Conservation (phyloP, 495 filamentous ascomycete species). For the Talaromyces thailandensis region DNA sequence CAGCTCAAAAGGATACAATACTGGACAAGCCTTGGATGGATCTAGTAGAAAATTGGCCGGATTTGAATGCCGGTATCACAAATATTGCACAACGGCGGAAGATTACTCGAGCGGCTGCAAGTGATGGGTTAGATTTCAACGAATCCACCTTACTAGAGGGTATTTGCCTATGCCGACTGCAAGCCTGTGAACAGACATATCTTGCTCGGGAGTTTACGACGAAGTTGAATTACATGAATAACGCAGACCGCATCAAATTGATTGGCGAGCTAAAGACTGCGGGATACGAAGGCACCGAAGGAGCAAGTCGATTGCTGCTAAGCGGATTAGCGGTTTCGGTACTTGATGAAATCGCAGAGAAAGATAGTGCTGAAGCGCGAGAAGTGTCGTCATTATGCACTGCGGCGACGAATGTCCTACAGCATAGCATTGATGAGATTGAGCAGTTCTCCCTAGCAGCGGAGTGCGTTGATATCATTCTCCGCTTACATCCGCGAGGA, state of each 20-base stretch:
- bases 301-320: conserved; percentile 27
- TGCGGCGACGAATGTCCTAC: conserved; percentile 20
- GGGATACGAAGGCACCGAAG: conserved; percentile 22
- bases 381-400: conserved; percentile 30
- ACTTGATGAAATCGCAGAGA: conserved; percentile 27
- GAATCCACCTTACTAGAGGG: conserved; percentile 20
- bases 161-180: conserved; percentile 28
- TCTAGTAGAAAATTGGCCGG: conserved; percentile 25
- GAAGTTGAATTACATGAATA: conserved; percentile 26
- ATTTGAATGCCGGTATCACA: neutral
- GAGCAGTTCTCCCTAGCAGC: conserved; percentile 49
- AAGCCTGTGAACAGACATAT: conserved; percentile 32
- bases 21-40: conserved; percentile 31
- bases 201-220: conserved; percentile 31
- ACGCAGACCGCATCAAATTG: conserved; percentile 21
- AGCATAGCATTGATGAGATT: conserved; percentile 27
- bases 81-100: neutral
- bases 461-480: conserved; percentile 45
- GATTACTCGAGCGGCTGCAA: conserved; percentile 17
- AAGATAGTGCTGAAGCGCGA: conserved; percentile 24
- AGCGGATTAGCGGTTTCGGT: conserved; percentile 27
- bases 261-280: conserved; percentile 16
- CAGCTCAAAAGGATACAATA: conserved; percentile 21
- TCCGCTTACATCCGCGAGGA: conserved; percentile 42
- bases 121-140: conserved; percentile 9